phyloP scores from a whole-genome alignment of 441 rosid species.

The Populus hybrid region DNA sequence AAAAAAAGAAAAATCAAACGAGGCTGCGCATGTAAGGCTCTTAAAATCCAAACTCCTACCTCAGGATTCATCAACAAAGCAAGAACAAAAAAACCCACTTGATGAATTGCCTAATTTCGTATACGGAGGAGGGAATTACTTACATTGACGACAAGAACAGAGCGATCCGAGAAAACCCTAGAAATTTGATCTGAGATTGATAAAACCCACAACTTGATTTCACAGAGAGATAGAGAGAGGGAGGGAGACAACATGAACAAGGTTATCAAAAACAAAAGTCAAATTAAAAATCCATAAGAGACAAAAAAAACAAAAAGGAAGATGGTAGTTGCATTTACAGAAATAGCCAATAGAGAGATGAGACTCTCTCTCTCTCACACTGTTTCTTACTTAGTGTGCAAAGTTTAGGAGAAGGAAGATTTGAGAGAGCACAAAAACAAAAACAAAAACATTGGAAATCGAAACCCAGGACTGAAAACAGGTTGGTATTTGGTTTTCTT shows the following conservation, averaged over 20 bases:
- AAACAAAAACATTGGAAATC: constrained; percentile 7
- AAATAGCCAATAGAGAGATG: not conserved
- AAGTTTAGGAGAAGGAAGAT: not conserved
- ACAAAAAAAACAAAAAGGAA: not conserved
- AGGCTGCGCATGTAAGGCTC: constrained; percentile 7
- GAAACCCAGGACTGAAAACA: not conserved
- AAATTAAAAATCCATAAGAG: not conserved
- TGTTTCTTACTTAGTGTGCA: not conserved
- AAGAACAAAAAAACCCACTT: not conserved
- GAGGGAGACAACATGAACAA: not conserved
- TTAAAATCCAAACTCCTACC: constrained; percentile 15
- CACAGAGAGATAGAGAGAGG: not conserved
- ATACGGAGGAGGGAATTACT: constrained; percentile 19
- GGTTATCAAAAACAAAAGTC: not conserved
- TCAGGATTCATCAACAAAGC: not conserved
- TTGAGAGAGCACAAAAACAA: not conserved
- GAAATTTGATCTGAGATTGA: constrained; percentile 21
- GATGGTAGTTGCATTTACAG: not conserved
- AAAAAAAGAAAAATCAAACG: not conserved
- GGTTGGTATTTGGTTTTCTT: not conserved
- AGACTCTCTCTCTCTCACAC: not conserved
- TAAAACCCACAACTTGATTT: constrained; percentile 29
- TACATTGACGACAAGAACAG: constrained; percentile 19
- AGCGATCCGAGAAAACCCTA: constrained; percentile 27
- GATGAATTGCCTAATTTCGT: not conserved